A percentile compares a stretch with the other conserved stretches of the same genome.
phyloP scores from a whole-genome alignment of 139 green algal genomes.

The Volvox africanus region DNA sequence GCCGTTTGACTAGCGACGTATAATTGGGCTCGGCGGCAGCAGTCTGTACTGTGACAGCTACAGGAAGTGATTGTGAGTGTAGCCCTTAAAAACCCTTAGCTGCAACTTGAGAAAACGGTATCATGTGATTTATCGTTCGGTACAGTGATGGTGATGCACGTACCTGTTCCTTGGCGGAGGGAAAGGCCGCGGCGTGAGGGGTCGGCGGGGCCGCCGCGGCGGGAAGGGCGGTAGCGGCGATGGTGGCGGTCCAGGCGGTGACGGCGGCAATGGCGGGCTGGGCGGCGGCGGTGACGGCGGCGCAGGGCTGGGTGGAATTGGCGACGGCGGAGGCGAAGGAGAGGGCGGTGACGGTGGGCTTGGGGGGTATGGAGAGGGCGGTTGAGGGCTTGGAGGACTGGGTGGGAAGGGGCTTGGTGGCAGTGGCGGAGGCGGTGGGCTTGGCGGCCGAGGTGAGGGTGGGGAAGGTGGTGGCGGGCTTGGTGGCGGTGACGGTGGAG shows the following conservation, averaged over 20 bases:
- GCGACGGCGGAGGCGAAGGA: constrained; percentile 1
- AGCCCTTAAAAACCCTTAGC: too few relatives aligned
- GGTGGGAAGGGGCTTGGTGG: not conserved
- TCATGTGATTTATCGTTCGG: not conserved
- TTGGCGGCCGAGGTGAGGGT: not conserved
- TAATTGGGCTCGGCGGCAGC: too few relatives aligned
- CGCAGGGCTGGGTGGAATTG: not conserved
- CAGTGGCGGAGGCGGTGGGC: not conserved
- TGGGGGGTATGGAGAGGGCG: not conserved
- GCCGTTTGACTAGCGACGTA: too few relatives aligned
- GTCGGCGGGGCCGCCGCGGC: not conserved
- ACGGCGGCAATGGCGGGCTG: not conserved
- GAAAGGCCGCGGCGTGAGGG: not conserved
- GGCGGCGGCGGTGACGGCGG: constrained; percentile 16
- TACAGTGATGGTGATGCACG: not conserved
- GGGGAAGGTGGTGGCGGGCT: not conserved
- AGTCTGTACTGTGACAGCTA: too few relatives aligned
- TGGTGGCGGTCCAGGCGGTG: not conserved
- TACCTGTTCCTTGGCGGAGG: not conserved
- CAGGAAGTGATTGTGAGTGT: too few relatives aligned
- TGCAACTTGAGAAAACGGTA: too few relatives aligned
- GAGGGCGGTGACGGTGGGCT: not conserved
- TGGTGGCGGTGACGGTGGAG: not conserved
- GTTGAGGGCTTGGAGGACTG: not conserved
- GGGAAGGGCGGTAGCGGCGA: constrained; percentile 1